Evolutionary conservation across 306 rosid species (phyloP).

Genomic region (Gastrolobium villosum): DNA sequence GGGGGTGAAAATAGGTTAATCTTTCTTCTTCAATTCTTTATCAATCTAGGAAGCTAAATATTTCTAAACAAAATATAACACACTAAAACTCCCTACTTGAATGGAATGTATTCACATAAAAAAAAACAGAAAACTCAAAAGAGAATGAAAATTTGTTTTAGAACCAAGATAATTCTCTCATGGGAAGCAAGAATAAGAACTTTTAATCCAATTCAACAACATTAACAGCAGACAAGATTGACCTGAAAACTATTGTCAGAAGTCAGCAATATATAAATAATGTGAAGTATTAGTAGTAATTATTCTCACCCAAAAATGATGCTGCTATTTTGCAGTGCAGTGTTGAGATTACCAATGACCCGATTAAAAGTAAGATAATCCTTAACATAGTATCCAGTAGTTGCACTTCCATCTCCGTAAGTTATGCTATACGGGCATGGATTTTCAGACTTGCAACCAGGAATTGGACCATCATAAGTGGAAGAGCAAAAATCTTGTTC

Average conservation of each 20-base stretch:
- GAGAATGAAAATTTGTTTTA: not conserved
- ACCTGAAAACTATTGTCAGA: constrained; percentile 1
- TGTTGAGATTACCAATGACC: constrained; percentile 71
- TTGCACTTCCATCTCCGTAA: constrained; percentile 95
- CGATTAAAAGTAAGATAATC: constrained; percentile 74
- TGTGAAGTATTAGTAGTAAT: constrained; percentile 11
- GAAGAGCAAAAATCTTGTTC: constrained; percentile 75
- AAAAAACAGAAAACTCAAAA: constrained; percentile 32
- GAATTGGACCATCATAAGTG: constrained; percentile 66
- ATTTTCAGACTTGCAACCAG: constrained; percentile 65
- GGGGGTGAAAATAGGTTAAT: not conserved
- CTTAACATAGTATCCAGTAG: constrained; percentile 83
- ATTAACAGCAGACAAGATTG: constrained; percentile 3
- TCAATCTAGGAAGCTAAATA: constrained; percentile 33
- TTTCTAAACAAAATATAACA: constrained; percentile 36
- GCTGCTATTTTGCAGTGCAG: constrained; percentile 67
- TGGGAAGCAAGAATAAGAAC: constrained; percentile 34
- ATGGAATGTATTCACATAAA: constrained; percentile 38
- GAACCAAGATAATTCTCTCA: constrained; percentile 27
- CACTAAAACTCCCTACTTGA: too few species aligned
- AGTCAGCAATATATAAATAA: constrained; percentile 24
- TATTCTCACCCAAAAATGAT: constrained; percentile 81
- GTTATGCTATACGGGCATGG: constrained; percentile 76
- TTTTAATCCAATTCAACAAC: constrained; percentile 36
- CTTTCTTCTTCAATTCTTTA: constrained; percentile 15